Evolutionary conservation across 148 eudicot genomes (phyloP).

Genomic region (Vaccinium vitisidaea): DNA sequence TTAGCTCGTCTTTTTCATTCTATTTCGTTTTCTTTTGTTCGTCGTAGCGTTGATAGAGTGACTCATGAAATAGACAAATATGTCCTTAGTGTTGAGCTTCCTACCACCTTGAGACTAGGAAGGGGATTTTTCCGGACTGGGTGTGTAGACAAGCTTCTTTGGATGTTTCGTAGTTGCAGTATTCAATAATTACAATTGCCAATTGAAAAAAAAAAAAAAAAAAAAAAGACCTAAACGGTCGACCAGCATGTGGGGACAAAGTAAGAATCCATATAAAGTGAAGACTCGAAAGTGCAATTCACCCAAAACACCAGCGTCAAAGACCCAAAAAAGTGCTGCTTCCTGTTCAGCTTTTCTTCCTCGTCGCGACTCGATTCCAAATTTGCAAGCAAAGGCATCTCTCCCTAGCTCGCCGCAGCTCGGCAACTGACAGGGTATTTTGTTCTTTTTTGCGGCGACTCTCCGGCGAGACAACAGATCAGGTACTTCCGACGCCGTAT

Average conservation of each 20-base stretch:
- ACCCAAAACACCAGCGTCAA: neutral
- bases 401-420: neutral
- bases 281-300: neutral
- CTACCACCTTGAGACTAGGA: too few relatives aligned
- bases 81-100: too few relatives aligned
- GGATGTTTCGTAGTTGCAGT: too few relatives aligned
- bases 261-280: neutral
- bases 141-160: too few relatives aligned
- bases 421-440: neutral
- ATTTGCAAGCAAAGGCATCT: neutral
- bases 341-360: neutral
- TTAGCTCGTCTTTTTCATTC: too few relatives aligned
- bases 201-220: accelerated
- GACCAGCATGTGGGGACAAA: neutral
- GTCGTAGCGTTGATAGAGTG: too few relatives aligned
- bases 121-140: too few relatives aligned
- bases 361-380: neutral
- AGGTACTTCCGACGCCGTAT: constrained; percentile 9
- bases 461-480: constrained; percentile 13
- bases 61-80: too few relatives aligned
- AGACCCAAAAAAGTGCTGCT: neutral
- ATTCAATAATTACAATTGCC: too few relatives aligned
- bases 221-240: neutral
- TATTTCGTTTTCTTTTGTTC: too few relatives aligned
- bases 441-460: neutral